phyloP scores from a whole-genome alignment of 2,329 filamentous ascomycete species.

The Fragosphaeria purpurea region DNA sequence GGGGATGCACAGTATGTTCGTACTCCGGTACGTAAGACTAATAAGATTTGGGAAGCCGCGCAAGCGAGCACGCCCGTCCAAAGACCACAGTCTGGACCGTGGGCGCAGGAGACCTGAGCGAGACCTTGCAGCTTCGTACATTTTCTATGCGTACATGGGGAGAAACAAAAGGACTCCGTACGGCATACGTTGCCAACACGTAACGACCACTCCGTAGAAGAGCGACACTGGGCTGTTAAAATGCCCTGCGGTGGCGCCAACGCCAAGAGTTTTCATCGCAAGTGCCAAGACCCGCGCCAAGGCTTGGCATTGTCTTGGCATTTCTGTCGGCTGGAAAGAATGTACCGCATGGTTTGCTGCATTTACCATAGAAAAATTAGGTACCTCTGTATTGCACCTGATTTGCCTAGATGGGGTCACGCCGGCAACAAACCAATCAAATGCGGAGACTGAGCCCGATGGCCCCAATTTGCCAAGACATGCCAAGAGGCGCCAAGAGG shows the following conservation, averaged over 20 bases:
- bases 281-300: conserved; percentile 15
- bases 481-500: conserved; percentile 9
- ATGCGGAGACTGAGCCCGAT: not conserved
- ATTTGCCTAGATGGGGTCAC: too few relatives aligned
- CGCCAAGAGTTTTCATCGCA: conserved; percentile 12
- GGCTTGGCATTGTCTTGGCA: conserved; percentile 20
- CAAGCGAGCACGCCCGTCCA: too few relatives aligned
- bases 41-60: too few relatives aligned
- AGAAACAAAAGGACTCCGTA: too few relatives aligned
- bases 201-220: not conserved
- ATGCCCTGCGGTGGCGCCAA: conserved; percentile 3
- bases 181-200: not conserved
- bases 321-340: not conserved
- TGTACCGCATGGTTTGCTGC: too few relatives aligned
- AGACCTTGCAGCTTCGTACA: too few relatives aligned
- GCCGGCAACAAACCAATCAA: conserved; percentile 6
- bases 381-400: not conserved
- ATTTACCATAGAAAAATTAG: not conserved
- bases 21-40: too few relatives aligned
- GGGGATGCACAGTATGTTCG: too few relatives aligned
- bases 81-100: too few relatives aligned
- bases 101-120: too few relatives aligned
- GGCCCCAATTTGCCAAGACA: conserved; percentile 13
- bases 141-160: too few relatives aligned
- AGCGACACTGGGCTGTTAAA: not conserved